Base-by-base conservation (phyloP, 169 alveolate species). In the Neospora caninum region DNA sequence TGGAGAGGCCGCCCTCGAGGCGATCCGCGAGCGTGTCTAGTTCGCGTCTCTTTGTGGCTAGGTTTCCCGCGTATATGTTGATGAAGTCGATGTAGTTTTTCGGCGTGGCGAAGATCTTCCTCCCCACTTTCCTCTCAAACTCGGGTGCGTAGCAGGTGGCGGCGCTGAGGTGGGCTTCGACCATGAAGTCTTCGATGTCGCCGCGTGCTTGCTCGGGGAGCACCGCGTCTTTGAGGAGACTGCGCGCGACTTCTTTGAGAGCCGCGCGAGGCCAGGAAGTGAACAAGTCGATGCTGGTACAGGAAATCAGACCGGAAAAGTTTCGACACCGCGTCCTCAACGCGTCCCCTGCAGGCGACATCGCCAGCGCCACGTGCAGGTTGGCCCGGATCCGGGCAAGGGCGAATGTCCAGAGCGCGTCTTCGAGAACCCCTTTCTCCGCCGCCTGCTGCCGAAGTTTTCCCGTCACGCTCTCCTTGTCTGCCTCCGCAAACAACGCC, bases 271-370 rank as follows among this genome's bases (percentile, higher is more conserved):
- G 97, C 99, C 99, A 98, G 92, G 98, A 99, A 58, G 99, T 99
- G 96, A 98, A 98, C 99, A 99, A 98, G 95, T 98, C 99, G 84
- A 99, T 99, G 73, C 98, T 99, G 89, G 99, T 98, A 95, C 99
- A 97, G 80, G 99, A 98, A 92, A 98, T 98, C 93, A 99, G 95
- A 31, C 99, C 99, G 22, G 99, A 99, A 39, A 99, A 99, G 96
- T 97, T 98, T 69, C 99, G 97, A 92, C 99, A 98, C 43, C 99
- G 94, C 42, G 97, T 95, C 86, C 99, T 95, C 64, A 98, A 96
- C 64, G 98, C 96, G 83, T 97, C 97, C 49, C 99, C 98, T 13
- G 99, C 98, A 0, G 99, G 99, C 9, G 99, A 97, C 99, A 97
- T 98, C 25, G 99, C 98, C 38, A 98, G 97, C 29, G 97, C 97